A percentile compares a stretch with the other conserved stretches of the same genome.
Conservation (phyloP, 2,329 filamentous ascomycete species). For the Coniochaeta hoffmannii region DNA sequence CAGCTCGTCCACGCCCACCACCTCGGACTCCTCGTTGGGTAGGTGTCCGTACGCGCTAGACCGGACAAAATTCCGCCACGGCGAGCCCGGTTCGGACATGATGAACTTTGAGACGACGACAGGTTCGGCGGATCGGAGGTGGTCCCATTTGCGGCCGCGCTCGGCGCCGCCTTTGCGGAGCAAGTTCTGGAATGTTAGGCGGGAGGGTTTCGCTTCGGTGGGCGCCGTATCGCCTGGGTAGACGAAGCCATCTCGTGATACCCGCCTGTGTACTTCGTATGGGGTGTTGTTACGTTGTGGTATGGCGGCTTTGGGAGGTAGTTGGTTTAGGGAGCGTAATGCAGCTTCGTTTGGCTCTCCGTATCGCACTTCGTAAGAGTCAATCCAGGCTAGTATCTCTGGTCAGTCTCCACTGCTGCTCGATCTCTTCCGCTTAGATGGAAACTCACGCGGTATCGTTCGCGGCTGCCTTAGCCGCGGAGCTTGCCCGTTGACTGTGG, state of each 20-base stretch:
- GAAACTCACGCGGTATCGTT: constrained; percentile 21
- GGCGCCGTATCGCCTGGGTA: constrained; percentile 27
- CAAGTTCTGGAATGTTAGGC: constrained; percentile 34
- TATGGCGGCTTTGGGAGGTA: constrained; percentile 28
- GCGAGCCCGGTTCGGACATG: constrained; percentile 30
- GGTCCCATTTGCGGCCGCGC: constrained; percentile 51
- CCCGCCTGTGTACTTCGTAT: constrained; percentile 29
- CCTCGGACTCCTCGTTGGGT: constrained; percentile 37
- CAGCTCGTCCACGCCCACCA: constrained; percentile 38
- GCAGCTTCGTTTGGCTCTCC: constrained; percentile 30
- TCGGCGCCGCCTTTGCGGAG: constrained; percentile 38
- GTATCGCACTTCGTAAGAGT: constrained; percentile 36
- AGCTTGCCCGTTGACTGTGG: constrained; percentile 8
- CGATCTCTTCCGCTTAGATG: too few species aligned
- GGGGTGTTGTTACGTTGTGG: constrained; percentile 36
- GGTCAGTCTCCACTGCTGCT: background rate
- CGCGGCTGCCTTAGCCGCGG: constrained; percentile 18
- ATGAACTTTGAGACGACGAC: constrained; percentile 47
- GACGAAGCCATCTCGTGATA: constrained; percentile 42
- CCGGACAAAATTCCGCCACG: constrained; percentile 46
- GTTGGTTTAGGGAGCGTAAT: constrained; percentile 27
- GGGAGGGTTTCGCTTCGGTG: constrained; percentile 15
- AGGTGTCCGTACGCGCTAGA: constrained; percentile 45
- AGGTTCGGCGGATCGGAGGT: constrained; percentile 50
- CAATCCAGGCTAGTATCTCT: constrained; percentile 36